These are phyloP conservation scores for Borealophlyctis nickersoniae DNA, from an alignment of 192 early-diverging fungal genomes.

Conservation along the genomic window DNA sequence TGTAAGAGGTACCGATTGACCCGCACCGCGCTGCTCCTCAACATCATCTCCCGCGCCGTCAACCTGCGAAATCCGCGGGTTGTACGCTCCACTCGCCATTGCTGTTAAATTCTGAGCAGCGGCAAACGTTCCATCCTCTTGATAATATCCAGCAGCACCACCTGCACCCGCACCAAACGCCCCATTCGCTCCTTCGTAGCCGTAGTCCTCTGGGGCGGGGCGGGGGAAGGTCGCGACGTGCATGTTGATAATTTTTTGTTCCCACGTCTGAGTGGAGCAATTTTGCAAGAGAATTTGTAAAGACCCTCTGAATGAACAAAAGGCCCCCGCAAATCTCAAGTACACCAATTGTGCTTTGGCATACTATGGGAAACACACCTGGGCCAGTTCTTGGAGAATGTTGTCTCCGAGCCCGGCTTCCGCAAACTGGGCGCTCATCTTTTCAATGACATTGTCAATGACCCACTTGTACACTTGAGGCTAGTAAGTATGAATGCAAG, in stretches of 20 bases:
- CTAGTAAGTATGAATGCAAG: conserved; percentile 2
- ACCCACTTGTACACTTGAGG: conserved; percentile 70
- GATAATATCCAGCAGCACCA: neutral
- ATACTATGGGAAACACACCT: conserved; percentile 38
- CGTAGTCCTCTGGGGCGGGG: conserved; percentile 17
- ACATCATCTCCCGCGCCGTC: conserved; percentile 29
- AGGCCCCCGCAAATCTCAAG: neutral
- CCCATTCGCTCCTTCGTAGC: conserved; percentile 3
- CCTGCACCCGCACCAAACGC: neutral
- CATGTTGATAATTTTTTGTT: conserved; percentile 56
- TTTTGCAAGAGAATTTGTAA: too few species aligned
- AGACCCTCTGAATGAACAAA: too few species aligned
- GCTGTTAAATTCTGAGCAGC: conserved; percentile 11
- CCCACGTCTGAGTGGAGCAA: conserved; percentile 54
- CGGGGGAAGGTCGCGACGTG: conserved; percentile 40
- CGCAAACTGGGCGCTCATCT: conserved; percentile 82
- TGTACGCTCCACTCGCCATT: neutral
- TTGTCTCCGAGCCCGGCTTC: conserved; percentile 85
- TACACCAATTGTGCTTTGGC: neutral
- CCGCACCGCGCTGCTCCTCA: neutral
- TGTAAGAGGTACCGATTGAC: neutral
- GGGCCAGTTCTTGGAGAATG: conserved; percentile 80
- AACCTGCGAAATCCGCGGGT: conserved; percentile 30
- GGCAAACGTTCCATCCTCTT: conserved; percentile 6
- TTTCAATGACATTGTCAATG: conserved; percentile 90